Evolutionary conservation across 2,329 filamentous ascomycete species (phyloP).

Genomic region (Calonectria naviculata): DNA sequence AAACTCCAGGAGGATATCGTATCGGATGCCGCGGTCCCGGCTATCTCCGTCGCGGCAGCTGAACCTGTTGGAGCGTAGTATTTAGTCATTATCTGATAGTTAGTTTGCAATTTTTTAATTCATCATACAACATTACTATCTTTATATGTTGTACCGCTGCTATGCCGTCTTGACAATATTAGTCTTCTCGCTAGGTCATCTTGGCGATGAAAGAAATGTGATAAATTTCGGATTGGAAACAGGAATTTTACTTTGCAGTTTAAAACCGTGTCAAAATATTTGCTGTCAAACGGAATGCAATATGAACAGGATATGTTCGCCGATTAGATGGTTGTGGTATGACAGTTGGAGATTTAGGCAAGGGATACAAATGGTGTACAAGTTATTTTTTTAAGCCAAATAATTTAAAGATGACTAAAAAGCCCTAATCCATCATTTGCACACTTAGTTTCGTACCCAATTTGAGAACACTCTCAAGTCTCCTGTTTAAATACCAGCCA

Average conservation of each 20-base stretch:
- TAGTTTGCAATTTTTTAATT: not conserved
- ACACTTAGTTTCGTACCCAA: not conserved
- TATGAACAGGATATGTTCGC: not conserved
- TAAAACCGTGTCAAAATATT: not conserved
- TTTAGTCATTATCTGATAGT: not conserved
- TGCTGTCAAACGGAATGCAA: not conserved
- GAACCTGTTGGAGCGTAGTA: not conserved
- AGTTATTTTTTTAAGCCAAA: not conserved
- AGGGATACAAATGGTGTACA: not conserved
- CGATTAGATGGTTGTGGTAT: not conserved
- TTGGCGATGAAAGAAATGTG: not conserved
- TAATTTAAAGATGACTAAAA: not conserved
- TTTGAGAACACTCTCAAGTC: not conserved
- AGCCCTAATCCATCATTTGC: not conserved
- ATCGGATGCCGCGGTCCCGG: not conserved
- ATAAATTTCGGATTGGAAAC: not conserved
- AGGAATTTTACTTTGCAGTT: not conserved
- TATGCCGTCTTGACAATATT: not conserved
- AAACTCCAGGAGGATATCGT: not conserved
- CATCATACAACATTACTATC: not conserved
- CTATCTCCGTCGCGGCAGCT: not conserved
- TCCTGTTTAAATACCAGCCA: not conserved
- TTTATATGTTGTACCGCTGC: not conserved
- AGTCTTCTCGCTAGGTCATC: not conserved
- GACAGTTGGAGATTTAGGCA: not conserved